Evolutionary conservation across 345 rosid species (phyloP), one percentile per base, ranked within the genome.

Genomic region (Gossypium australe): DNA sequence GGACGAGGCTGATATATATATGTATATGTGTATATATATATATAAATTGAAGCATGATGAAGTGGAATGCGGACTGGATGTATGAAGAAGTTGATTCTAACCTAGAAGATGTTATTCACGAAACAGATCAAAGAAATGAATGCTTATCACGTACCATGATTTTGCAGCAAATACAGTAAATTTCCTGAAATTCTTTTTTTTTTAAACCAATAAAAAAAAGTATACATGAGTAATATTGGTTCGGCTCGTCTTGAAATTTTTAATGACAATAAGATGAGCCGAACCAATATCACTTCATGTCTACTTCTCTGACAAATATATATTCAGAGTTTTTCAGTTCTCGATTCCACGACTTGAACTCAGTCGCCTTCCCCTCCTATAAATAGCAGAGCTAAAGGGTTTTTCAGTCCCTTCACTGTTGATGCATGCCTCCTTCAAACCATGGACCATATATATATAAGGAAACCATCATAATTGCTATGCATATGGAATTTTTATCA

Each of bases 221-320:
- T 71, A 64, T 52, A 79, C 85, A 76, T 41, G 78, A 82, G 85
- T 82, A 1, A 29, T 29, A 82, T 82, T 82, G 85, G 70, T 79
- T 82, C 85, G 85, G 85, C 85, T 82, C 82, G 55, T 66, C 84
- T 69, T 38, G 4, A 12, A 27, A 3, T 5, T n/a, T 58, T 14
- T 25, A 12, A 2, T 14, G 0, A 20, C 14, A 20, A 4, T 13
- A 65, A 77, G 83, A 78, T 79, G 82, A 79, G 80, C 82, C 78
- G 74, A 65, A 82, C 2, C 82, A 82, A 82, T 76, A 82, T 70
- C 85, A 78, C 84, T 5, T 24, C 85, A 16, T 78, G 85, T 82
- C 66, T 79, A 70, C 82, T 72, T 73, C 84, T 61, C 62, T 71
- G 61, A 14, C 22, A 47, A 64, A n/a, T n/a, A 38, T 62, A 8